Percentiles rank a stretch among this genome's conserved stretches.
These are phyloP conservation scores for Irineochytrium annulatum DNA, from an alignment of 192 early-diverging fungal species.

Conservation along the genomic window DNA sequence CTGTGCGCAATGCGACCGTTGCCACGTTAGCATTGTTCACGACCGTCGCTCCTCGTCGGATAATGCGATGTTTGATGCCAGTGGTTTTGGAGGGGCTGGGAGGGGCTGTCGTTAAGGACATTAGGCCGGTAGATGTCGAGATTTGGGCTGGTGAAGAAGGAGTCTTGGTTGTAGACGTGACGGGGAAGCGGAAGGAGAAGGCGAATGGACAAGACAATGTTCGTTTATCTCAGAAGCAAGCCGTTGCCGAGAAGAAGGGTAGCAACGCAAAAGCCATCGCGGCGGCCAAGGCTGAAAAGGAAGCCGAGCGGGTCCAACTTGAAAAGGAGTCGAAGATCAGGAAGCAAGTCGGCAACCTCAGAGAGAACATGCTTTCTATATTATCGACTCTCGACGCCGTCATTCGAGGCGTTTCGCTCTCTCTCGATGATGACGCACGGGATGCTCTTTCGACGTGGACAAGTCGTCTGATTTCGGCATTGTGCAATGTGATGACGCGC, in stretches of 20 bases:
- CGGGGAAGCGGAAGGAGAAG: slow-evolving; percentile 13
- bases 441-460: slow-evolving; percentile 47
- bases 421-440: slow-evolving; percentile 54
- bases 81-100: slow-evolving; percentile 45
- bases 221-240: slow-evolving; percentile 36
- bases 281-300: slow-evolving; percentile 69
- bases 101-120: slow-evolving; percentile 37
- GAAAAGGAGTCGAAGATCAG: slow-evolving; percentile 73
- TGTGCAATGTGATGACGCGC: slow-evolving; percentile 41
- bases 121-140: slow-evolving; percentile 56
- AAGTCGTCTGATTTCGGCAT: slow-evolving; percentile 16
- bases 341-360: slow-evolving; percentile 51
- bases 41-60: slow-evolving; percentile 52
- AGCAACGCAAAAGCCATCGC: slow-evolving; percentile 42
- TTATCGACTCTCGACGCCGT: slow-evolving; percentile 65
- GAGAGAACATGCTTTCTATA: slow-evolving; percentile 49
- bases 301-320: slow-evolving; percentile 63
- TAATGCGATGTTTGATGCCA: slow-evolving; percentile 46
- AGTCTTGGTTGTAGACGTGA: slow-evolving; percentile 56
- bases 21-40: slow-evolving; percentile 58
- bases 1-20: slow-evolving; percentile 63
- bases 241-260: slow-evolving; percentile 12
- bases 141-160: slow-evolving; percentile 72
- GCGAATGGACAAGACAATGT: slow-evolving; percentile 22
- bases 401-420: slow-evolving; percentile 51